These are phyloP conservation scores for Apodospora peruviana DNA, from an alignment of 495 filamentous ascomycete species.

Conservation along the genomic window DNA sequence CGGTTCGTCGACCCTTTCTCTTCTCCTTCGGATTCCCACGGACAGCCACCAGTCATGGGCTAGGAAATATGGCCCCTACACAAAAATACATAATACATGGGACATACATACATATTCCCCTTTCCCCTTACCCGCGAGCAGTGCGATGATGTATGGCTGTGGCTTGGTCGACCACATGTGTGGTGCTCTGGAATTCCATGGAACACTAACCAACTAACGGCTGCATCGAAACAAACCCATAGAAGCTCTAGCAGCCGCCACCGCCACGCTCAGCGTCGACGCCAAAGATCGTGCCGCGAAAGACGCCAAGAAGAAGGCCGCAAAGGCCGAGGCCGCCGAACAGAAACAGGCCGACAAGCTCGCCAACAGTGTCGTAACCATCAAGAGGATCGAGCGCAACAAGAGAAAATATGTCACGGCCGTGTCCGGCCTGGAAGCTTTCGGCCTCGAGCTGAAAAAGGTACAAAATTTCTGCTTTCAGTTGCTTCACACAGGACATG, in stretches of 20 bases:
- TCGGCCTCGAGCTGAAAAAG: constrained; percentile 91
- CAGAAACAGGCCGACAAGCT: constrained; percentile 70
- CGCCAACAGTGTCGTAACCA: constrained; percentile 72
- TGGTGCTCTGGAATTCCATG: no score
- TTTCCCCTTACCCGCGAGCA: no score
- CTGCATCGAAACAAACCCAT: not conserved
- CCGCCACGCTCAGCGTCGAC: constrained; percentile 77
- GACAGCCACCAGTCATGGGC: no score
- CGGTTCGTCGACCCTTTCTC: constrained; percentile 46
- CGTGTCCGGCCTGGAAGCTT: constrained; percentile 80
- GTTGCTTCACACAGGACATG: not conserved
- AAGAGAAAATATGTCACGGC: constrained; percentile 96
- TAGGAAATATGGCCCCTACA: no score
- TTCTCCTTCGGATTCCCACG: not conserved
- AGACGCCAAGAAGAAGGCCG: constrained; percentile 83
- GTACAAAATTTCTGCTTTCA: constrained; percentile 26
- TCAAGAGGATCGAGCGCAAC: constrained; percentile 96
- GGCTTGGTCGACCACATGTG: not conserved
- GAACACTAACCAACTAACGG: no score
- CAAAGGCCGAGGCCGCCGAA: constrained; percentile 81
- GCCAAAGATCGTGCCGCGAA: constrained; percentile 89
- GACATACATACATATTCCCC: no score
- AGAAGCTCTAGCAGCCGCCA: constrained; percentile 79
- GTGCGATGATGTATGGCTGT: not conserved
- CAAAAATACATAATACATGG: no score